These are phyloP conservation scores for Russula emetica DNA, from an alignment of 768 basidiomycete genomes.

Conservation along the genomic window DNA sequence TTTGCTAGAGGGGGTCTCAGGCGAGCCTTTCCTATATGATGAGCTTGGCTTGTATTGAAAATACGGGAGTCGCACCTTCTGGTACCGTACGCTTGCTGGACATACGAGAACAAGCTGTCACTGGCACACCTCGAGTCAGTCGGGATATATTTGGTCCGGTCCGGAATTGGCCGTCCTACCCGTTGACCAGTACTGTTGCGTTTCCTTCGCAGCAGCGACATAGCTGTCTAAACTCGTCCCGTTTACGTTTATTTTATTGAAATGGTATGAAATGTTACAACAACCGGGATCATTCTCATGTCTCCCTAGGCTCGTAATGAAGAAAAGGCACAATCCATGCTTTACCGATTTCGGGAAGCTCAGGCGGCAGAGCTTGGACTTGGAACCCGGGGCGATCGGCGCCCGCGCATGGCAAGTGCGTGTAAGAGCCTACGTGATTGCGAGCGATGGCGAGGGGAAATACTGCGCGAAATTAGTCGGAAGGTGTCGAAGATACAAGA, in stretches of 20 bases:
- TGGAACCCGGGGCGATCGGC: constrained; percentile 71
- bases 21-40: constrained; percentile 21
- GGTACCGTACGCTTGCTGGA: constrained; percentile 25
- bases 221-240: not conserved
- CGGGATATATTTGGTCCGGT: no score
- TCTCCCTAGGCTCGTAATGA: constrained; percentile 83
- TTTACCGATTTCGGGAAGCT: constrained; percentile 93
- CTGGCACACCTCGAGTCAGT: no score
- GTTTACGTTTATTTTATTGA: not conserved
- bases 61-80: constrained; percentile 30
- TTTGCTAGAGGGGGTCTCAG: constrained; percentile 37
- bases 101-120: constrained; percentile 6
- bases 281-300: not conserved
- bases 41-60: not conserved
- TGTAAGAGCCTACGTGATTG: no score
- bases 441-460: constrained; percentile 97
- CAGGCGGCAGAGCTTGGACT: constrained; percentile 97
- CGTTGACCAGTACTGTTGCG: no score
- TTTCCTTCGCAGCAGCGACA: not conserved
- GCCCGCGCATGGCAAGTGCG: constrained; percentile 92
- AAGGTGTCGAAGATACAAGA: constrained; percentile 99
- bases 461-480: constrained; percentile 86
- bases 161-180: no score
- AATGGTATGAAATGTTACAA: not conserved
- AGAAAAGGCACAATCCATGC: constrained; percentile 97